Conservation (phyloP, 139 green algal species). For the Mychonastes homosphaera region DNA sequence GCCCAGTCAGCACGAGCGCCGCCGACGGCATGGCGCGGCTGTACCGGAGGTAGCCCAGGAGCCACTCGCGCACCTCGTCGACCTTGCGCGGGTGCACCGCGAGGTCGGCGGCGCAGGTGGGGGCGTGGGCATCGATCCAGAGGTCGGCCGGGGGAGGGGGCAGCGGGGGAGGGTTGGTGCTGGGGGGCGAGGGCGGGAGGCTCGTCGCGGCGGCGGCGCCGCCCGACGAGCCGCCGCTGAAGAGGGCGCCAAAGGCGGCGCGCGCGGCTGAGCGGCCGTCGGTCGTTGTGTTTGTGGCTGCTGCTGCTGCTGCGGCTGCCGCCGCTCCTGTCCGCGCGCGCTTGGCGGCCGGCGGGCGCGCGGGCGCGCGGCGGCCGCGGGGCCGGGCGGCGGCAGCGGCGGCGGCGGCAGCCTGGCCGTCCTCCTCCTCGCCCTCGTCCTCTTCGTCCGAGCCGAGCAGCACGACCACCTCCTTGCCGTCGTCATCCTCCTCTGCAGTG, state of each 20-base stretch:
- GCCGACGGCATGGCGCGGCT: slow-evolving; percentile 8
- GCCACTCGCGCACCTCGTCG: slow-evolving; percentile 44
- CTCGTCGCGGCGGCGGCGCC: no score
- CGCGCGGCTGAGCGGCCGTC: neutral
- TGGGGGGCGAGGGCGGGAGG: no score
- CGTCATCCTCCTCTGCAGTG: neutral
- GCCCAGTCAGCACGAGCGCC: slow-evolving; percentile 14
- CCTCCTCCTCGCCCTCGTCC: neutral
- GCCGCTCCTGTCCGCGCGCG: neutral
- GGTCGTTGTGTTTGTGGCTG: neutral
- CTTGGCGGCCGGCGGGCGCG: neutral
- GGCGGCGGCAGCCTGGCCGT: neutral
- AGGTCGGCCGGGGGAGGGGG: slow-evolving; percentile 1
- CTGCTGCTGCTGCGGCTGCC: slow-evolving; percentile 2
- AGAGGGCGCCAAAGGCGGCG: no score
- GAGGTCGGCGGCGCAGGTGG: slow-evolving; percentile 32
- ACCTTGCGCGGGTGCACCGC: slow-evolving; percentile 63
- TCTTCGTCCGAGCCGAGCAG: slow-evolving; percentile 4
- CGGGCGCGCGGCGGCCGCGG: neutral
- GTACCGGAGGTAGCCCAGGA: slow-evolving; percentile 29
- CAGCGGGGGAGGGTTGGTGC: no score
- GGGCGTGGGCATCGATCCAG: slow-evolving; percentile 47
- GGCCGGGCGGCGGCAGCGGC: no score
- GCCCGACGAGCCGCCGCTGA: no score
- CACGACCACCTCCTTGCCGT: slow-evolving; percentile 2